These are phyloP conservation scores for Ambrosiella beaveri DNA, from an alignment of 2,329 filamentous ascomycete genomes.

Conservation along the genomic window DNA sequence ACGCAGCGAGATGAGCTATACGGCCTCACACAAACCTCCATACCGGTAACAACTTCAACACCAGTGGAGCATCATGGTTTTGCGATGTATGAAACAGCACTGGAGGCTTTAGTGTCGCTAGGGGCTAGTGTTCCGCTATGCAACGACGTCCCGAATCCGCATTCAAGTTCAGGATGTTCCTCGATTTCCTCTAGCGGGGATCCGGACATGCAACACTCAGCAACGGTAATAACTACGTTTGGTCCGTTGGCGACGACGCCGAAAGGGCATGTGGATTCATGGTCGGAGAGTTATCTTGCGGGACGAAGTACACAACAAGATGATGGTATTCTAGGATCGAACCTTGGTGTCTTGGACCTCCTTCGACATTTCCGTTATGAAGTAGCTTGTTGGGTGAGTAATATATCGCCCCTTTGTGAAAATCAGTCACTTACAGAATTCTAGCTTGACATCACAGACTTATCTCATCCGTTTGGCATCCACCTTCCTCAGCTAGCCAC, in stretches of 20 bases:
- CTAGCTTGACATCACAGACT: slow-evolving; percentile 27
- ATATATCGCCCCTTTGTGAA: background rate
- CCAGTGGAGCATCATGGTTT: background rate
- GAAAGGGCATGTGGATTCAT: slow-evolving; percentile 5
- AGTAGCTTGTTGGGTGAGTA: slow-evolving; percentile 27
- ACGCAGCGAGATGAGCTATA: background rate
- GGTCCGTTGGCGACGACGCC: slow-evolving; percentile 1
- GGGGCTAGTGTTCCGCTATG: slow-evolving; percentile 13
- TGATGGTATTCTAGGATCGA: background rate
- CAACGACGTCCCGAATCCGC: no score
- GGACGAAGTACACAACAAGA: background rate
- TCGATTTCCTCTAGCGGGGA: no score
- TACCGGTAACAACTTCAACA: background rate
- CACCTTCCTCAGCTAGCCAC: slow-evolving; percentile 19
- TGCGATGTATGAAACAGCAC: slow-evolving; percentile 19
- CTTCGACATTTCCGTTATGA: slow-evolving; percentile 28
- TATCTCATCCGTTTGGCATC: slow-evolving; percentile 25
- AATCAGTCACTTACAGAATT: background rate
- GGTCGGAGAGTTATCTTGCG: background rate
- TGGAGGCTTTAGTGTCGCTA: slow-evolving; percentile 21
- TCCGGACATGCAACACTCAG: no score
- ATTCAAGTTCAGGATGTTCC: no score
- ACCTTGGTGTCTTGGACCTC: slow-evolving; percentile 17
- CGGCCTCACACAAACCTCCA: background rate
- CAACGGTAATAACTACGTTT: background rate